A percentile compares a stretch with the other conserved stretches of the same genome.
Evolutionary conservation across 2,329 filamentous ascomycete species (phyloP).

Genomic region (Sarocladium kiliense): DNA sequence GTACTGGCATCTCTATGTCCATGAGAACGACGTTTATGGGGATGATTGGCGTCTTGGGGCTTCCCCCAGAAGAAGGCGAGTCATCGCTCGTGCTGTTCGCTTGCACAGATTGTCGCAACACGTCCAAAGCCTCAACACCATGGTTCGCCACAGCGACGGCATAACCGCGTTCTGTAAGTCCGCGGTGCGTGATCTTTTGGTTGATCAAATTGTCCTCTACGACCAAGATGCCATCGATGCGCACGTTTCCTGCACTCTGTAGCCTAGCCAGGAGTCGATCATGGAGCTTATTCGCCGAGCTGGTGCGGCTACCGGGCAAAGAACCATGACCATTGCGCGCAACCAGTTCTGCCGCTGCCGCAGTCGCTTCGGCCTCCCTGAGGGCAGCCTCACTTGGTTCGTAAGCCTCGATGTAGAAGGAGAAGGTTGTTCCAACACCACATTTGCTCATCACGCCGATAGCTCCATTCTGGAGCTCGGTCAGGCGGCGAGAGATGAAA

Average conservation of each 20-base stretch:
- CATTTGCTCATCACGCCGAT: slow-evolving; percentile 68
- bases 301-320: neutral
- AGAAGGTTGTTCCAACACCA: slow-evolving; percentile 69
- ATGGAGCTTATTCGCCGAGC: neutral
- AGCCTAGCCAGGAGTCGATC: neutral
- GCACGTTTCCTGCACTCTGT: slow-evolving; percentile 20
- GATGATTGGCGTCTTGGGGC: slow-evolving; percentile 16
- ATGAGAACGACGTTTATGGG: slow-evolving; percentile 61
- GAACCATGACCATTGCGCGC: neutral
- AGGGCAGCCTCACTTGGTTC: slow-evolving; percentile 33
- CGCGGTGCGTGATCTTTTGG: slow-evolving; percentile 49
- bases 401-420: slow-evolving; percentile 64
- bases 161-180: slow-evolving; percentile 45
- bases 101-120: slow-evolving; percentile 29
- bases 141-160: slow-evolving; percentile 51
- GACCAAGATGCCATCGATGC: slow-evolving; percentile 41
- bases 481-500: slow-evolving; percentile 75
- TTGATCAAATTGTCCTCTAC: slow-evolving; percentile 60
- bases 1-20: slow-evolving; percentile 74
- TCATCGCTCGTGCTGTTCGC: neutral
- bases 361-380: slow-evolving; percentile 34
- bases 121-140: slow-evolving; percentile 50
- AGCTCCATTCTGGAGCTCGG: slow-evolving; percentile 73
- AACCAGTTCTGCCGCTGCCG: slow-evolving; percentile 26
- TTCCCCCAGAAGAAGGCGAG: slow-evolving; percentile 9